Evolutionary conservation across 805 yeast species (phyloP), one percentile per base, ranked within the genome.

Genomic region (Wickerhamomyces ciferrii): DNA sequence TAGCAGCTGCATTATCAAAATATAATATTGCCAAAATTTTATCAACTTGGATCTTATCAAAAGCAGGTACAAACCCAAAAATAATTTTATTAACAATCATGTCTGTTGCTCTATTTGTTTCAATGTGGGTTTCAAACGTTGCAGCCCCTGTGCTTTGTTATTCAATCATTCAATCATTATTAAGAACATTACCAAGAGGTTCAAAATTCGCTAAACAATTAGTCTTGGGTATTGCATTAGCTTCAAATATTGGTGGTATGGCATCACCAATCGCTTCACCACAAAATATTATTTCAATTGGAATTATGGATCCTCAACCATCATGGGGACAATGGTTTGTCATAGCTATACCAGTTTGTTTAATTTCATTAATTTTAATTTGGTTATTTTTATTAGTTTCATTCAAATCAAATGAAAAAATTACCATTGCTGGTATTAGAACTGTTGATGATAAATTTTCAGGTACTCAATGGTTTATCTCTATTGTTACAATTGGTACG

Each of bases 221-320:
- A 55, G 85, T 92, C 43, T 68, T 92, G 41, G 98, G 97, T 39
- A 86, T 92, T 54, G 98, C 98, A 0, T 70, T 92, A 47, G 95
- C 98, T 2, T 85, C 96, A 8, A 89, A 92, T 61, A 72, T 92
- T 42, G 98, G 96, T 20, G 99, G 99, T 53, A 92, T 91, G 96
- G 85, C 96, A 0, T 88, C 96, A 4, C 99, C 99, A 8, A 92
- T 92, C 59, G 91, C 97, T 1, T 88, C 97, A 3, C 99, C 99
- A 2, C 99, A 92, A 62, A 92, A 92, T 64, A 87, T 92, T 51
- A 83, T 92, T 56, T 96, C 97, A 1, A 74, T 92, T 43, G 91
- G 88, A 47, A 71, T 84, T 54, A 92, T 92, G 98, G 74, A 73
- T 47, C 96, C 95, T 1, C 83, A 77, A 46, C 83, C 84, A 1